phyloP scores from a whole-genome alignment of 2,329 filamentous ascomycete species.

The Cryphonectria parasitica region DNA sequence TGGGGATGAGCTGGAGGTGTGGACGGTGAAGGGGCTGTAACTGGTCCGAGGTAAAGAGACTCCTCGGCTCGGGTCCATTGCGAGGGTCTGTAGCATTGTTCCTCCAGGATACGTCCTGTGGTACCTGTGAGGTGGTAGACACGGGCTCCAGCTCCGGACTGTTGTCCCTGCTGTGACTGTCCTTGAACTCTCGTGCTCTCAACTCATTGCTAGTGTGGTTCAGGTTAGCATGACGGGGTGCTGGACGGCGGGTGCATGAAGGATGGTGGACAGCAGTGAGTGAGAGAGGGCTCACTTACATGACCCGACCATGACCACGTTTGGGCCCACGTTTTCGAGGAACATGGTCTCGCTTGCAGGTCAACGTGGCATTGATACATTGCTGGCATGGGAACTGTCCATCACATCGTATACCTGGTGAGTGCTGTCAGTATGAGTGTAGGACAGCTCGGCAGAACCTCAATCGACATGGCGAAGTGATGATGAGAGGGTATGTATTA shows the following conservation, averaged over 20 bases:
- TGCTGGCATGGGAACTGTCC: slow-evolving; percentile 61
- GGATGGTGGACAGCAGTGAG: background rate
- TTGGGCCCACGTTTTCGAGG: slow-evolving; percentile 68
- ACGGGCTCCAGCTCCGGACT: slow-evolving; percentile 38
- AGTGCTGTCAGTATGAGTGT: slow-evolving; percentile 16
- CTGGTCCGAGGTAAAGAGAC: slow-evolving; percentile 48
- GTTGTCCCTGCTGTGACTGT: slow-evolving; percentile 46
- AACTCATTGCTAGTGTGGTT: slow-evolving; percentile 52
- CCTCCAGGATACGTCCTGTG: slow-evolving; percentile 38
- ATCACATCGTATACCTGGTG: slow-evolving; percentile 51
- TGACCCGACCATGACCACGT: slow-evolving; percentile 63
- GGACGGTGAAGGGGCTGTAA: slow-evolving; percentile 44
- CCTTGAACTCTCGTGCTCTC: slow-evolving; percentile 52
- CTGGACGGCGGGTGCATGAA: background rate
- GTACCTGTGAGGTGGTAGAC: slow-evolving; percentile 34
- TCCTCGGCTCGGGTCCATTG: slow-evolving; percentile 40
- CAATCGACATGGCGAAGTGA: background rate
- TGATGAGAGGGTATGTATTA: slow-evolving; percentile 16
- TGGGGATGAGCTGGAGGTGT: slow-evolving; percentile 55
- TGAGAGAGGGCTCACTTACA: slow-evolving; percentile 36
- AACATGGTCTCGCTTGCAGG: slow-evolving; percentile 67
- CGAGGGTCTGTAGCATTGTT: slow-evolving; percentile 38
- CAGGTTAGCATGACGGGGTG: slow-evolving; percentile 9
- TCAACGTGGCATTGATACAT: slow-evolving; percentile 60
- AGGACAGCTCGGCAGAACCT: too few relatives aligned